These are phyloP conservation scores for Clavariopsis aquatica DNA, from an alignment of 495 filamentous ascomycete species.

Conservation along the genomic window DNA sequence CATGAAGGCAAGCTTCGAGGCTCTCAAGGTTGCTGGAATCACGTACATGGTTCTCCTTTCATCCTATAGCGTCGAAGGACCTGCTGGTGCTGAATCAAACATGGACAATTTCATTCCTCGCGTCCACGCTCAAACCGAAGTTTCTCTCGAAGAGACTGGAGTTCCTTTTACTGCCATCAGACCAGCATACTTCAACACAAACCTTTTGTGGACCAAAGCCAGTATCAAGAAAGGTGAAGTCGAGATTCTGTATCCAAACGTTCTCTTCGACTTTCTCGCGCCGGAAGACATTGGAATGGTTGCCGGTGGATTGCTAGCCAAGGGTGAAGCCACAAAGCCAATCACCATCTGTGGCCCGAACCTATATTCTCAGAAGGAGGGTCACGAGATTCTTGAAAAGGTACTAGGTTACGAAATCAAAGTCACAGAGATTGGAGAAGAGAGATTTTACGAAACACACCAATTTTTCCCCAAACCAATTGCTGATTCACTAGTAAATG, in stretches of 20 bases:
- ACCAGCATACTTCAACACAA: slow-evolving; percentile 26
- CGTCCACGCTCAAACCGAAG: slow-evolving; percentile 27
- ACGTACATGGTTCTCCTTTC: slow-evolving; percentile 28
- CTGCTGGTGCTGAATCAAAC: neutral
- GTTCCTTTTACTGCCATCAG: slow-evolving; percentile 20
- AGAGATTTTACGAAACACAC: neutral
- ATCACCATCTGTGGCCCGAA: slow-evolving; percentile 1
- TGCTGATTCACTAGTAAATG: neutral
- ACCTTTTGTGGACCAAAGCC: slow-evolving; percentile 12
- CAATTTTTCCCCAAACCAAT: neutral
- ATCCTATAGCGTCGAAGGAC: slow-evolving; percentile 1
- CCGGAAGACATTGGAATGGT: slow-evolving; percentile 14
- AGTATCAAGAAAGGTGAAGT: slow-evolving; percentile 20
- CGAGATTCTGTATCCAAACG: neutral
- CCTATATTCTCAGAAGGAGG: neutral
- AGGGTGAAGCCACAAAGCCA: neutral
- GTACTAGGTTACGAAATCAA: neutral
- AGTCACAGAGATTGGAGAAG: neutral
- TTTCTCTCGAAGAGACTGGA: slow-evolving; percentile 1
- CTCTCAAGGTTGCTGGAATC: slow-evolving; percentile 25
- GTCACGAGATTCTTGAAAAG: neutral
- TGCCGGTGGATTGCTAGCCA: neutral
- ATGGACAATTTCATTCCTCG: slow-evolving; percentile 17
- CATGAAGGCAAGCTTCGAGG: slow-evolving; percentile 25
- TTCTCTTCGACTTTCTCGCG: slow-evolving; percentile 3